Percentiles rank a stretch among this genome's conserved stretches.
Conservation (phyloP, 2,329 filamentous ascomycete species). For the Celoporthe dispersa region DNA sequence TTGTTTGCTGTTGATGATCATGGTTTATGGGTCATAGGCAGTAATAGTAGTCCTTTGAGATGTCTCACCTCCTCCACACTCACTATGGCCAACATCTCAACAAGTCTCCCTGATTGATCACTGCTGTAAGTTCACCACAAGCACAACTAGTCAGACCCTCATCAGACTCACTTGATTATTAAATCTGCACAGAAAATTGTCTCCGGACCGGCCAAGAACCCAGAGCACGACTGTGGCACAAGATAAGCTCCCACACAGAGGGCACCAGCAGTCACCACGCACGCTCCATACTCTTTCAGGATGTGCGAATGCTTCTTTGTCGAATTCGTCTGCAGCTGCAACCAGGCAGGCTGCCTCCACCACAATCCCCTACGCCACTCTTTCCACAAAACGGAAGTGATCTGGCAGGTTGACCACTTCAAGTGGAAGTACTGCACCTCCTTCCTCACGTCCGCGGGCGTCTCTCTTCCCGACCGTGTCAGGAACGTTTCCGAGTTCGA, state of each 20-base stretch:
- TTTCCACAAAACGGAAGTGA: slow-evolving; percentile 1
- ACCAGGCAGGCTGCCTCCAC: slow-evolving; percentile 10
- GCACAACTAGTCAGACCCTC: background rate
- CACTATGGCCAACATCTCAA: background rate
- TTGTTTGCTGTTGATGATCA: too few species aligned
- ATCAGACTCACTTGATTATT: background rate
- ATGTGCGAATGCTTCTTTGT: slow-evolving; percentile 25
- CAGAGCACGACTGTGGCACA: background rate
- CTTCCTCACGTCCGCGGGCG: background rate
- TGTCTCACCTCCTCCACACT: background rate
- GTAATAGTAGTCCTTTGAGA: too few species aligned
- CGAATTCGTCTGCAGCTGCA: slow-evolving; percentile 15
- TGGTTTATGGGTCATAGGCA: too few species aligned
- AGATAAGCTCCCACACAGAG: too few species aligned
- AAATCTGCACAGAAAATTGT: background rate
- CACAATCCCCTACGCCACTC: background rate
- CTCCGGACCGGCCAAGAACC: background rate
- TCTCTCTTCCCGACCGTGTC: too few species aligned
- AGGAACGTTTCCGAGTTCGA: too few species aligned
- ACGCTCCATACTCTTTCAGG: too few species aligned
- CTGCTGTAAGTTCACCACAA: background rate
- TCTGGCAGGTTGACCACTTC: slow-evolving; percentile 16
- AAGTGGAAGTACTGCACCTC: slow-evolving; percentile 19
- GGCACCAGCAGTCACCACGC: background rate
- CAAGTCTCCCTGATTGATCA: background rate